Base-by-base conservation (phyloP, 768 basidiomycete species). In the Phanerodontia chrysosporium region DNA sequence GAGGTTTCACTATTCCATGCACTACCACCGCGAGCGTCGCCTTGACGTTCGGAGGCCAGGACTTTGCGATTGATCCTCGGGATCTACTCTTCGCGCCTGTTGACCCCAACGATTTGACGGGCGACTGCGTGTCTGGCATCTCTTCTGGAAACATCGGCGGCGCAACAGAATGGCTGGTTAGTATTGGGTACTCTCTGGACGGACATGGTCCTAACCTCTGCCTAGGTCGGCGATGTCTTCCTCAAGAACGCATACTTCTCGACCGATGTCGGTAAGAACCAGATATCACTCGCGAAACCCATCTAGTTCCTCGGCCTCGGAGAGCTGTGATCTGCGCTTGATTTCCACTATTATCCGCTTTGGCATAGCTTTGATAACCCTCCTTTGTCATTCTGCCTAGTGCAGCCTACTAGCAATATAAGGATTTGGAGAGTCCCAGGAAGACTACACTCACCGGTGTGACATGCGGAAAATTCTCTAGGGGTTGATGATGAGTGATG, bases 201-300 rank as follows among this genome's bases (percentile, higher is more conserved):
- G 32, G 25, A 44, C 45, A 44, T 13, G 32, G 24, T 39, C 18
- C 48, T 49, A 22, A 48, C 42, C 9, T 48, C 51, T 13, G 68
- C 69, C 74, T 66, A 80, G 56, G 75, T 87, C 35, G 88, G 88
- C 28, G 90, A 87, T 63, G 84, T 85, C 25, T 90, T 89, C 77
- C 73, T 89, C 66, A 90, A 90, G 80, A 90, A 88, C 65, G 87
- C 78, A 0, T 89, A 88, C 69, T 85, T 86, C 69, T 86, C 86
- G 6, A 85, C 82, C 12, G 75, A 90, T 62, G 81, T 82, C 14
- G 69, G 61, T 12, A 78, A 78, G 64, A 86, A 89, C 68, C 74
- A 78, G 42, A 75, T 89, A 30, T 82, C 78, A 25, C 77, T 89
- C 59, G 86, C 86, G 24, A 78, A 81, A 65, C 75, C 83, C 55